Conservation (phyloP, 257 asterid species). For the Jacaranda mimosifolia region DNA sequence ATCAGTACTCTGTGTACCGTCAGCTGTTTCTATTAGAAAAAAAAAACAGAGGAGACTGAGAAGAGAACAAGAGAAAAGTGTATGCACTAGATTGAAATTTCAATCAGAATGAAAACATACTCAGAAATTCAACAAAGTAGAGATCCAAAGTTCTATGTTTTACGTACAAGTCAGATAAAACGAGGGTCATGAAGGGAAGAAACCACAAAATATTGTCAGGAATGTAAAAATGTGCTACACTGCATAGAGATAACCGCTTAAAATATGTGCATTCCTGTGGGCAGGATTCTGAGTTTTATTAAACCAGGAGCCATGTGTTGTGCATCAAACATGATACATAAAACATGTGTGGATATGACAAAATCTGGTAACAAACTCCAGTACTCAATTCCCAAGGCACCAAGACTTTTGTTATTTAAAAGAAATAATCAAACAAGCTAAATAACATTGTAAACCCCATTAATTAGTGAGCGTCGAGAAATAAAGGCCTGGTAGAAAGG, state of each 20-base stretch:
- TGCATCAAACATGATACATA: neutral
- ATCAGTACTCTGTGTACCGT: slow-evolving; percentile 16
- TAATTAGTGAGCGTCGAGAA: neutral
- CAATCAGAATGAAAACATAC: neutral
- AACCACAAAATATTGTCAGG: neutral
- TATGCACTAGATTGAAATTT: slow-evolving; percentile 20
- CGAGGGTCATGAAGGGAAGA: neutral
- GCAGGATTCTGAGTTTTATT: slow-evolving; percentile 3
- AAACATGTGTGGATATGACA: slow-evolving; percentile 14
- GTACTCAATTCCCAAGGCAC: neutral
- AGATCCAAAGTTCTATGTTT: neutral
- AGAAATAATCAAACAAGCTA: slow-evolving; percentile 12
- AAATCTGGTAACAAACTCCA: slow-evolving; percentile 26
- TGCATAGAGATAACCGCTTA: slow-evolving; percentile 6
- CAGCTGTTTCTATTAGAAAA: slow-evolving; percentile 1
- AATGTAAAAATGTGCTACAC: neutral
- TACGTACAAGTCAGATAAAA: slow-evolving; percentile 8
- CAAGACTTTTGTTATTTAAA: slow-evolving; percentile 6
- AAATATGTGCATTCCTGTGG: slow-evolving; percentile 6
- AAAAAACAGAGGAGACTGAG: slow-evolving; percentile 9
- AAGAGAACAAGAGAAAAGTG: neutral
- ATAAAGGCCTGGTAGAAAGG: neutral
- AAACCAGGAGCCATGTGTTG: slow-evolving; percentile 18
- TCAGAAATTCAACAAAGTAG: slow-evolving; percentile 10
- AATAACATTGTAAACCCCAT: slow-evolving; percentile 3